Evolutionary conservation across 805 yeast genomes (phyloP).

Genomic region (Millerozyma miso): DNA sequence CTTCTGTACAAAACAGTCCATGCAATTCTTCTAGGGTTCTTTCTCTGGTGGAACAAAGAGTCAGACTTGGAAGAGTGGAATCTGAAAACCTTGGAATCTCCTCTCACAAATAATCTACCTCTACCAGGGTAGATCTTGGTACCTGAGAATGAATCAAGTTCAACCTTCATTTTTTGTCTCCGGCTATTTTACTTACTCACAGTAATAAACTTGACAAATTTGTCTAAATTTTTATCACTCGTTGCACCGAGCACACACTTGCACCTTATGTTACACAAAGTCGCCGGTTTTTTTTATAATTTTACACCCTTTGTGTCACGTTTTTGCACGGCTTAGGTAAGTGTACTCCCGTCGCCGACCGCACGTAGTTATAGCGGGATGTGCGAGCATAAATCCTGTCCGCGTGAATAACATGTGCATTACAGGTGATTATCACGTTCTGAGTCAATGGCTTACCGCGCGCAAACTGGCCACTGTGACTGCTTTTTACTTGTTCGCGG

Average conservation of each 20-base stretch:
- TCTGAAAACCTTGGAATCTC: constrained; percentile 99
- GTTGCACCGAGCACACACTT: neutral
- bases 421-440: neutral
- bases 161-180: constrained; percentile 88
- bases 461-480: neutral
- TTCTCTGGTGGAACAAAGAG: constrained; percentile 98
- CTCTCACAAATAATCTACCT: constrained; percentile 98
- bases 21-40: constrained; percentile 99
- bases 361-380: no score
- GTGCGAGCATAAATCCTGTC: no score
- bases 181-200: neutral
- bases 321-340: neutral
- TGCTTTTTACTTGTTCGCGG: neutral
- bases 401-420: neutral
- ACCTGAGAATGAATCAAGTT: constrained; percentile 99
- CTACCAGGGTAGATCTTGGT: constrained; percentile 99
- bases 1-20: constrained; percentile 99
- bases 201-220: neutral
- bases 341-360: no score
- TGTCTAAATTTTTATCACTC: neutral
- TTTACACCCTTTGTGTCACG: neutral
- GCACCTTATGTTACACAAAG: constrained; percentile 4
- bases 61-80: constrained; percentile 97
- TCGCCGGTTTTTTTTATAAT: constrained; percentile 1
- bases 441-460: no score